Evolutionary conservation across 768 basidiomycete species (phyloP), one percentile per base, ranked within the genome.

Genomic region (Lactarius sp.): DNA sequence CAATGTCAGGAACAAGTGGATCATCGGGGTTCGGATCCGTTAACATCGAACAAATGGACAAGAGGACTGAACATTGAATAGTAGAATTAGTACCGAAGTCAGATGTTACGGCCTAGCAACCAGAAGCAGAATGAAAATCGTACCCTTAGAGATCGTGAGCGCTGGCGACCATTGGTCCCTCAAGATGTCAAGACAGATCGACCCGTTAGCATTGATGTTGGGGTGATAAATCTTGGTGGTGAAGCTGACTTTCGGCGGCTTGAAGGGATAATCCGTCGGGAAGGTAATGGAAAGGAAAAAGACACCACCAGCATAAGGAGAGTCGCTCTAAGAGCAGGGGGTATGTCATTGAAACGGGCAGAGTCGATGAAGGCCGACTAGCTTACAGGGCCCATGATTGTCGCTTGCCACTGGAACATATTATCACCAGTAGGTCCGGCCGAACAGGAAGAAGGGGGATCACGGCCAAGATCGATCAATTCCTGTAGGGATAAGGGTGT

Each of bases 211-310:
- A 75, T 99, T 99, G 94, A 99, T 98, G 83, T 98, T 98, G 41
- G 96, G 96, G 77, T 98, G 96, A 77, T 98, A 98, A 71, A 98
- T 98, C 90, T 97, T 98, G 73, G 97, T 98, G 69, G 94, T 96
- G 78, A 99, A 99, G 81, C 89, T 67, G 49, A 99, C 94, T 85
- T 99, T 99, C 77, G 97, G 97, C 49, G 97, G 97, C 80, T 98
- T 98, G 88, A 98, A 98, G 31, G 97, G 97, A 81, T 99, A 99
- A 77, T 99, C 96, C 77, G 90, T 92, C 52, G 93, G 92, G 83
- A 94, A 94, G 50, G 82, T 85, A 75, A 96, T 94, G 54, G 88
- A 87, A 52, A 95, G 86, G 90, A 98, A 98, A 82, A 99, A 99
- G 60, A 99, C 97, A 75, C 97, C 97, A 72, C 97, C 97, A 37